Percentiles rank a stretch among this genome's conserved stretches.
Conservation (phyloP, 2,329 filamentous ascomycete genomes). For the Neofusicoccum cordaticola region DNA sequence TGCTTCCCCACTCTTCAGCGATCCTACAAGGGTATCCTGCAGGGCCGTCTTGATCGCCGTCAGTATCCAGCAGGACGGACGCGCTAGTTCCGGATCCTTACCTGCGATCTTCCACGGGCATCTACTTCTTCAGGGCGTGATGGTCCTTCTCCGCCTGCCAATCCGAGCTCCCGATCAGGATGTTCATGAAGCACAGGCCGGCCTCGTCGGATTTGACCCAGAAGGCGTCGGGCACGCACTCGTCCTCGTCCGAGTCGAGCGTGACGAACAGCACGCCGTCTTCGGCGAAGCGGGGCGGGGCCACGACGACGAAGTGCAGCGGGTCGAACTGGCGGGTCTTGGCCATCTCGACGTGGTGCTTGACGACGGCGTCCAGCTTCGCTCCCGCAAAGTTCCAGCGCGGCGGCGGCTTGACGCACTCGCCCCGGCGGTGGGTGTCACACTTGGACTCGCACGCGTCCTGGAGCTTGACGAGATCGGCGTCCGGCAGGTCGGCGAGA, state of each 20-base stretch:
- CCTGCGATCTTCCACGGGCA: not conserved
- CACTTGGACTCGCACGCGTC: slow-evolving; percentile 13
- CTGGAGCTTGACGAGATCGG: slow-evolving; percentile 10
- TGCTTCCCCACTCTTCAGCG: not conserved
- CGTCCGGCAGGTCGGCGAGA: not conserved
- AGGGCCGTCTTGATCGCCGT: not conserved
- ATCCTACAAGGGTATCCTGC: not conserved
- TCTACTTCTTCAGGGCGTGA: not conserved
- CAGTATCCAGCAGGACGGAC: not conserved
- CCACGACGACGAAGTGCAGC: slow-evolving; percentile 7
- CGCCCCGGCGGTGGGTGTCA: slow-evolving; percentile 10
- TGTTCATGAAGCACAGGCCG: slow-evolving; percentile 5
- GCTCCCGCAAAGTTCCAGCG: not conserved
- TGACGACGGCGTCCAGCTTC: not conserved
- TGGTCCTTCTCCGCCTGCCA: slow-evolving; percentile 7
- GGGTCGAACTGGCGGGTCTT: slow-evolving; percentile 11
- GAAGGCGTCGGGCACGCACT: slow-evolving; percentile 7
- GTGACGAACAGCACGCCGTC: slow-evolving; percentile 9
- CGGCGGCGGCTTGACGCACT: slow-evolving; percentile 6
- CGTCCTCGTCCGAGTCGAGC: slow-evolving; percentile 9
- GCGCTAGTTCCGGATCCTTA: not conserved
- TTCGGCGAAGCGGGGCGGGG: not conserved
- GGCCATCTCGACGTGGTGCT: slow-evolving; percentile 6
- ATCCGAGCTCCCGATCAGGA: slow-evolving; percentile 11
- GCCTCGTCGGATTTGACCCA: slow-evolving; percentile 12